A percentile compares a stretch with the other conserved stretches of the same genome.
Conservation (phyloP, 2,329 filamentous ascomycete species). For the Rutstroemia sp. region DNA sequence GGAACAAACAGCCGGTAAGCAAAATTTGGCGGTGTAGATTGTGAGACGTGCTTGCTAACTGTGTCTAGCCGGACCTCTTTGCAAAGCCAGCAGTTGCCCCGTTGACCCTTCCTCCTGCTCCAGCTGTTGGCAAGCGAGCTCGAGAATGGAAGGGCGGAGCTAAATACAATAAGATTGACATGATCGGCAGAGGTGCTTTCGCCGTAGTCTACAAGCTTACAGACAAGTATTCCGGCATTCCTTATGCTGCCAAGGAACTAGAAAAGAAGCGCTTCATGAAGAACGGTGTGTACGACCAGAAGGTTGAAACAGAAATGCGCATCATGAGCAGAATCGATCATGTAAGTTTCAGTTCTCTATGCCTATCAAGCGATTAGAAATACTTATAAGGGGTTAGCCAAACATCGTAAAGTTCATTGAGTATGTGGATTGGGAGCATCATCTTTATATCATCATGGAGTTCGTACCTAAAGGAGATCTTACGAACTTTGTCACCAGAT, state of each 20-base stretch:
- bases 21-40: too few species aligned
- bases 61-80: constrained; percentile 24
- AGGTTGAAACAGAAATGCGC: constrained; percentile 93
- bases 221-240: constrained; percentile 71
- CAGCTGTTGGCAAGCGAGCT: constrained; percentile 30
- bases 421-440: constrained; percentile 71
- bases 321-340: constrained; percentile 87
- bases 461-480: constrained; percentile 78
- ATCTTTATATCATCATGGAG: constrained; percentile 97
- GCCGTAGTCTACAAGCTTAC: constrained; percentile 89
- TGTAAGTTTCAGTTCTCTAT: constrained; percentile 43
- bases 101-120: constrained; percentile 12
- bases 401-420: constrained; percentile 92
- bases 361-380: background rate
- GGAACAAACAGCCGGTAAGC: constrained; percentile 21
- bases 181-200: constrained; percentile 90
- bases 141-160: constrained; percentile 76
- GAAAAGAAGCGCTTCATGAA: constrained; percentile 92
- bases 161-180: constrained; percentile 74
- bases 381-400: constrained; percentile 39
- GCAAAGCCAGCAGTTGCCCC: constrained; percentile 22
- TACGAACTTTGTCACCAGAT: constrained; percentile 58
- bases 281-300: constrained; percentile 78
- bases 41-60: constrained; percentile 9
- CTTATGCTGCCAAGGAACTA: constrained; percentile 89